These are phyloP conservation scores for Lantana camara DNA, from an alignment of 257 asterid genomes.

Conservation along the genomic window DNA sequence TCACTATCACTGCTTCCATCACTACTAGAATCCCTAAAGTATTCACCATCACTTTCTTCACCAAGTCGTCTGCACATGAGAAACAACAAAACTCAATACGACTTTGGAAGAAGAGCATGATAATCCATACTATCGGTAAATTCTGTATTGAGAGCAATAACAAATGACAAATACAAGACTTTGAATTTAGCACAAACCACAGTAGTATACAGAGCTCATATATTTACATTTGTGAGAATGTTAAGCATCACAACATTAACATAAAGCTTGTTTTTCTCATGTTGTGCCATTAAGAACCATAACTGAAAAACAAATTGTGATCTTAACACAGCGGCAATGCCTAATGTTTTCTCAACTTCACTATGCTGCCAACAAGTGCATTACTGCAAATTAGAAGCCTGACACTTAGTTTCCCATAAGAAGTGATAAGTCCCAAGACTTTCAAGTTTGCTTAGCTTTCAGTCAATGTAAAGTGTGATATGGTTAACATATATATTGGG, in stretches of 20 bases:
- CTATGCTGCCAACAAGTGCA: neutral
- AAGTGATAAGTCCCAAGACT: slow-evolving; percentile 19
- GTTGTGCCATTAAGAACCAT: neutral
- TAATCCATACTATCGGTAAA: slow-evolving; percentile 10
- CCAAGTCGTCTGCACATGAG: slow-evolving; percentile 56
- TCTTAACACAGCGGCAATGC: neutral
- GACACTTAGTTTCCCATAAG: neutral
- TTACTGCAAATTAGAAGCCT: slow-evolving; percentile 2
- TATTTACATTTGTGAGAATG: neutral
- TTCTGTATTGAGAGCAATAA: neutral
- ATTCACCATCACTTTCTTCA: slow-evolving; percentile 85
- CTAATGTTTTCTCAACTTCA: slow-evolving; percentile 17
- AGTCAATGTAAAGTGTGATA: neutral
- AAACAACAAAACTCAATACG: slow-evolving; percentile 5
- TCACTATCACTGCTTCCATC: slow-evolving; percentile 90
- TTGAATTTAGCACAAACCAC: slow-evolving; percentile 1
- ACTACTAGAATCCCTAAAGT: slow-evolving; percentile 78
- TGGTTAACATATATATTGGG: neutral
- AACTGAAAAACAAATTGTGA: neutral
- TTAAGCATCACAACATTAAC: neutral
- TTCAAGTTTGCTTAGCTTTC: neutral
- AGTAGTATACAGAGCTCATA: slow-evolving; percentile 4
- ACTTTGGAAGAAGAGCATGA: slow-evolving; percentile 5
- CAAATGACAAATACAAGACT: neutral
- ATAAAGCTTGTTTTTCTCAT: neutral